A percentile compares a stretch with the other conserved stretches of the same genome.
Conservation (phyloP, 768 basidiomycete genomes). For the Ephemerocybe angulata region DNA sequence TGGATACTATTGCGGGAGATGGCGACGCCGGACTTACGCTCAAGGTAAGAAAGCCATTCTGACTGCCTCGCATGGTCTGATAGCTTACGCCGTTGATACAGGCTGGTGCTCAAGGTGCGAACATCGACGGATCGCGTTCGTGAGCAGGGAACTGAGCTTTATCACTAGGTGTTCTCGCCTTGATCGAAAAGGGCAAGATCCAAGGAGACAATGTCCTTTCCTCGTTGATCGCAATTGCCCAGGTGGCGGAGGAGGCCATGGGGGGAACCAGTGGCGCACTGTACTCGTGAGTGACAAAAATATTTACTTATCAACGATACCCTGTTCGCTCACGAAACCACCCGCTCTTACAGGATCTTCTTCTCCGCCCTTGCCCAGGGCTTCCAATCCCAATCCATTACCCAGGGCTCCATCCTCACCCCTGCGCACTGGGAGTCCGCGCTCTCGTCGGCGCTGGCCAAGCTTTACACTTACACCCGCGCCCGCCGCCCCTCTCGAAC, state of each 20-base stretch:
- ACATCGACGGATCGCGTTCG: background rate
- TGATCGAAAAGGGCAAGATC: constrained; percentile 52
- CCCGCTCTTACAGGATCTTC: constrained; percentile 62
- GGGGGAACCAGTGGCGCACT: constrained; percentile 89
- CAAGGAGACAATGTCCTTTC: constrained; percentile 61
- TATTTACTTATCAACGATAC: background rate
- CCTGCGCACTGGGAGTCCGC: constrained; percentile 58
- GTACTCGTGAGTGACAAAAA: constrained; percentile 67
- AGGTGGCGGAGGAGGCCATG: constrained; percentile 80
- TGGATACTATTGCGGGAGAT: constrained; percentile 92
- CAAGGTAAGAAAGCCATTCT: constrained; percentile 29
- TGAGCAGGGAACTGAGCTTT: background rate
- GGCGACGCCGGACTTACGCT: constrained; percentile 62
- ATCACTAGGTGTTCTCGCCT: constrained; percentile 53
- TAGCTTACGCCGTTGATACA: constrained; percentile 11
- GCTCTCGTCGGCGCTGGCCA: constrained; percentile 51
- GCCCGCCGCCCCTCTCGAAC: constrained; percentile 89
- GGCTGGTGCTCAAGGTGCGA: constrained; percentile 69
- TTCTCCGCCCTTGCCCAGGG: constrained; percentile 84
- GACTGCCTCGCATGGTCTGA: background rate
- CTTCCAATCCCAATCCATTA: constrained; percentile 40
- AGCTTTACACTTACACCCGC: constrained; percentile 79
- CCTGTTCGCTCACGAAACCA: background rate
- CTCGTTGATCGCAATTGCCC: constrained; percentile 64
- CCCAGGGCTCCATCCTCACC: constrained; percentile 35